Conservation (phyloP, 23 red algal genomes). For the Agarophyton chilense region DNA sequence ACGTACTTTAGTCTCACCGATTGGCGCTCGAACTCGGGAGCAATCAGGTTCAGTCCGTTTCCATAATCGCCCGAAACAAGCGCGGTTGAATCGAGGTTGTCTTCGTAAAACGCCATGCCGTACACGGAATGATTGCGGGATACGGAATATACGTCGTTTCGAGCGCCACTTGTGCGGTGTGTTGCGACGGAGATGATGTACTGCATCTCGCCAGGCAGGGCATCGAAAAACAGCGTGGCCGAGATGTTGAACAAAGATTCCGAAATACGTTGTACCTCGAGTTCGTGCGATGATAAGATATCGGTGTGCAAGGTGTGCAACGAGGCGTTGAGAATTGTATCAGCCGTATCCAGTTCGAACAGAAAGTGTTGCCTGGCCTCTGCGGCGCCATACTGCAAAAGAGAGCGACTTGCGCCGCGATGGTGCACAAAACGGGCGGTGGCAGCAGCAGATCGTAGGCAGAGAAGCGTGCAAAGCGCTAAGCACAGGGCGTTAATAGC, state of each 20-base stretch:
- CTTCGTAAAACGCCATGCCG: constrained; percentile 23
- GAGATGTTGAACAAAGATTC: constrained; percentile 19
- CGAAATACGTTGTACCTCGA: background rate
- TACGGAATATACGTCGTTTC: background rate
- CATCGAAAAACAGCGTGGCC: constrained; percentile 1
- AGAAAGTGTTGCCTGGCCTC: background rate
- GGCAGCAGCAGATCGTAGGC: background rate
- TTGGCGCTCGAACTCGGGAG: background rate
- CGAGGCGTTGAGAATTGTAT: background rate
- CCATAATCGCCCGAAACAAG: constrained; percentile 16
- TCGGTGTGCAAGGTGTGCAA: background rate
- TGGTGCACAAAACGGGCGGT: background rate
- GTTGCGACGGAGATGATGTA: background rate
- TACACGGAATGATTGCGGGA: background rate
- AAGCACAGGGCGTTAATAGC: too few relatives aligned
- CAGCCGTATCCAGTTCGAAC: background rate
- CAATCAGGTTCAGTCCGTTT: background rate
- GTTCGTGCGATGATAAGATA: background rate
- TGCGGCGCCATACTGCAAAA: constrained; percentile 8
- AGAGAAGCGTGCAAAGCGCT: too few relatives aligned
- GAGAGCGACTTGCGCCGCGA: background rate
- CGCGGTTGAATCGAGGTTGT: background rate
- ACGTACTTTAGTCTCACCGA: background rate
- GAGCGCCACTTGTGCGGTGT: background rate
- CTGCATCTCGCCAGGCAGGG: background rate